Evolutionary conservation across 108 stramenopile genomes (phyloP).

Genomic region (Bacterosira constricta): DNA sequence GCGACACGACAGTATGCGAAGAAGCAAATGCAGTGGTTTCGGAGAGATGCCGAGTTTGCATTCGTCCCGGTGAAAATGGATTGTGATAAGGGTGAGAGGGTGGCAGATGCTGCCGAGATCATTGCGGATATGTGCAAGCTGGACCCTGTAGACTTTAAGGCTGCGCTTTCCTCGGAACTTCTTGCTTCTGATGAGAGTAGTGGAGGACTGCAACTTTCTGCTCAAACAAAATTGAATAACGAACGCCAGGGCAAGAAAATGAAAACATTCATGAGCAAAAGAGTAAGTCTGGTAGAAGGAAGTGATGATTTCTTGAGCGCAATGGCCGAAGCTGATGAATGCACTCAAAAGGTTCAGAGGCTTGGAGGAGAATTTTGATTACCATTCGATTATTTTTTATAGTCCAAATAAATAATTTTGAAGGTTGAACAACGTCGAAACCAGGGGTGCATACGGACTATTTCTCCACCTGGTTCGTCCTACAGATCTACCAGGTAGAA

Average conservation of each 20-base stretch:
- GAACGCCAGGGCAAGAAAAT: constrained; percentile 81
- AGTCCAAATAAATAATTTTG: no score
- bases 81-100: constrained; percentile 45
- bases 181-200: background rate
- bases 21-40: constrained; percentile 96
- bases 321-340: constrained; percentile 68
- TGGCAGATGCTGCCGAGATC: constrained; percentile 43
- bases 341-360: constrained; percentile 34
- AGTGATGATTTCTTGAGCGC: constrained; percentile 49
- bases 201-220: constrained; percentile 27
- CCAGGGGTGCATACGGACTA: no score
- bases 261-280: constrained; percentile 77
- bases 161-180: constrained; percentile 33
- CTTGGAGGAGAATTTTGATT: background rate
- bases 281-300: constrained; percentile 52
- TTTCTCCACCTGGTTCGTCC: no score
- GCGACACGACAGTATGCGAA: constrained; percentile 93
- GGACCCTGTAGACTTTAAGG: constrained; percentile 62
- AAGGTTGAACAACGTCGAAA: no score
- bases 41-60: constrained; percentile 75
- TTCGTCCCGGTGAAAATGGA: constrained; percentile 77
- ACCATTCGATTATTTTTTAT: no score
- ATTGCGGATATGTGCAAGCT: constrained; percentile 62
- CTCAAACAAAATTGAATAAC: constrained; percentile 56
- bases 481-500: no score